Conservation (phyloP, 1,284 basidiomycete genomes). For the Ganoderma lucidum region DNA sequence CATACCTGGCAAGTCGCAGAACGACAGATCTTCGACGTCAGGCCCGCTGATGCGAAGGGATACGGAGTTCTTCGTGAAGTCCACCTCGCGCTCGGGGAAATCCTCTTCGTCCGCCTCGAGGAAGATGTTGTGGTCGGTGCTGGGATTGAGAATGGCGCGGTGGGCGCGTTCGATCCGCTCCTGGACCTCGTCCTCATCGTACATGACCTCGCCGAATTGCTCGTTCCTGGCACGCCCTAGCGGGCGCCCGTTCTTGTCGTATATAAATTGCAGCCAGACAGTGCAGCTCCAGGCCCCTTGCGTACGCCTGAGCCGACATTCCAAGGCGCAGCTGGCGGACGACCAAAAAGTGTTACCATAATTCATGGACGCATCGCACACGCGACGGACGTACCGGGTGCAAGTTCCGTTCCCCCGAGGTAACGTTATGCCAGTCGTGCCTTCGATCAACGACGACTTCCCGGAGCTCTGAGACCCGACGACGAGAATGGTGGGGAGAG, state of each 20-base stretch:
- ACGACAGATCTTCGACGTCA: conserved; percentile 75
- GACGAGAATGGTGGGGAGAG: not conserved
- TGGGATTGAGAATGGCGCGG: conserved; percentile 73
- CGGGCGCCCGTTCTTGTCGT: conserved; percentile 52
- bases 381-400: conserved; percentile 3
- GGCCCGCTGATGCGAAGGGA: conserved; percentile 72
- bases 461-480: not conserved
- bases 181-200: conserved; percentile 62
- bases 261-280: conserved; percentile 58
- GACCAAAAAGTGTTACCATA: not conserved
- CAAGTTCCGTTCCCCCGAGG: not conserved
- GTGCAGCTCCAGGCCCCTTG: conserved; percentile 63
- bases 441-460: not conserved
- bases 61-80: conserved; percentile 71
- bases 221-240: conserved; percentile 50
- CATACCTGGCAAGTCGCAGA: conserved; percentile 72
- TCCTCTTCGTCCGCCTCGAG: conserved; percentile 42
- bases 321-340: conserved; percentile 66
- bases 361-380: not conserved
- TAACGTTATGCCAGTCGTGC: not conserved
- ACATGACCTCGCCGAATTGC: conserved; percentile 62
- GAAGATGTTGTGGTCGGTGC: conserved; percentile 40
- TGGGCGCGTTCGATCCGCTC: conserved; percentile 75
- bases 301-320: conserved; percentile 64
- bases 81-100: conserved; percentile 45